These are phyloP conservation scores for Phlebopus sp. DNA, from an alignment of 1,284 basidiomycete genomes.

Conservation along the genomic window DNA sequence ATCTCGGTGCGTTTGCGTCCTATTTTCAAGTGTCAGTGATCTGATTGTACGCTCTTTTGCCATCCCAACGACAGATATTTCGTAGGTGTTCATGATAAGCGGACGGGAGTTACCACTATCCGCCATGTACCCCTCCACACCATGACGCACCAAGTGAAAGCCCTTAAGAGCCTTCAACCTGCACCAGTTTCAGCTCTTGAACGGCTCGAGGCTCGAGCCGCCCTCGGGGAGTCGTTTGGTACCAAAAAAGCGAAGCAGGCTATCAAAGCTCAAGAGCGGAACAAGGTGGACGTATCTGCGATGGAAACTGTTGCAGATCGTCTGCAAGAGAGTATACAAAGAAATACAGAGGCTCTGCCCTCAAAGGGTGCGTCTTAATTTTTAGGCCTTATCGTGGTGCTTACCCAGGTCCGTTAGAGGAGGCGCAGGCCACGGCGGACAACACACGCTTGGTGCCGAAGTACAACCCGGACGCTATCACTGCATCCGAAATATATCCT, in stretches of 20 bases:
- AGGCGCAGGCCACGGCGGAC: slow-evolving; percentile 61
- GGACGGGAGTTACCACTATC: slow-evolving; percentile 64
- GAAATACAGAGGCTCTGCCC: slow-evolving; percentile 64
- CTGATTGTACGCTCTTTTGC: not conserved
- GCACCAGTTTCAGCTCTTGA: slow-evolving; percentile 49
- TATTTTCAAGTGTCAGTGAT: slow-evolving; percentile 10
- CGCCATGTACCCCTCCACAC: slow-evolving; percentile 74
- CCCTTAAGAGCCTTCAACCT: slow-evolving; percentile 67
- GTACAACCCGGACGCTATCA: slow-evolving; percentile 61
- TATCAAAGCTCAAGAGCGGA: slow-evolving; percentile 81
- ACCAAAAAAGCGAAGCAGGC: slow-evolving; percentile 89
- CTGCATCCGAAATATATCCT: slow-evolving; percentile 73
- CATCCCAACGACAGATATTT: slow-evolving; percentile 48
- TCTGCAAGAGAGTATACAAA: slow-evolving; percentile 78
- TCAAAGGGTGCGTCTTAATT: slow-evolving; percentile 50
- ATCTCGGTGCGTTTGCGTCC: slow-evolving; percentile 51
- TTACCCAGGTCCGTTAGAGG: slow-evolving; percentile 41
- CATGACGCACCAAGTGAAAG: slow-evolving; percentile 77
- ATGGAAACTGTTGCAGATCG: slow-evolving; percentile 80
- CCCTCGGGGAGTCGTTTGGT: slow-evolving; percentile 89
- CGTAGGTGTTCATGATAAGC: slow-evolving; percentile 69
- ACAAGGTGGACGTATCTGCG: slow-evolving; percentile 81
- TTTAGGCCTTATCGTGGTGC: not conserved
- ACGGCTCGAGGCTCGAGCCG: slow-evolving; percentile 63
- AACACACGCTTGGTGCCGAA: slow-evolving; percentile 71